phyloP scores from a whole-genome alignment of 2,329 filamentous ascomycete species.

The Hypoxylon sp. region DNA sequence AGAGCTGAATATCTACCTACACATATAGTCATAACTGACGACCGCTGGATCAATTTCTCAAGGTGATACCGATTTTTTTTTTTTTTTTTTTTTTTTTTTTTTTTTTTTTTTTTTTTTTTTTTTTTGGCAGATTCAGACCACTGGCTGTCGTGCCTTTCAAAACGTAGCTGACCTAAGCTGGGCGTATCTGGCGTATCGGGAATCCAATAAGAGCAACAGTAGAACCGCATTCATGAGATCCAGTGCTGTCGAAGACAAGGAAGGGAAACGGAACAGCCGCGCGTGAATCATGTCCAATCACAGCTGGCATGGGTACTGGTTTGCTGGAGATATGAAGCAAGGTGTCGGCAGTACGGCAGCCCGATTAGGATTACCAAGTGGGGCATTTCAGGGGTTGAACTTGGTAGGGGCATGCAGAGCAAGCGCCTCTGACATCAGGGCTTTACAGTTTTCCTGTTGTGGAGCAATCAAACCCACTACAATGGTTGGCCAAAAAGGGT shows the following conservation, averaged over 20 bases:
- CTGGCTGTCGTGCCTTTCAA: conserved; percentile 6
- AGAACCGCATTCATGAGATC: conserved; percentile 7
- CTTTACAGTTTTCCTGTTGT: conserved; percentile 14
- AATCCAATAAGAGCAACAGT: conserved; percentile 11
- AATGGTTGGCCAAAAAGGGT: conserved; percentile 14
- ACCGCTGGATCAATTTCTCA: background rate
- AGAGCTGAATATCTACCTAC: background rate
- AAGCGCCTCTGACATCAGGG: conserved; percentile 42
- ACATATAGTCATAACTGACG: background rate
- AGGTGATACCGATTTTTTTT: background rate
- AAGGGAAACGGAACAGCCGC: conserved; percentile 35
- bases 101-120: too few relatives aligned
- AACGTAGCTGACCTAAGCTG: conserved; percentile 4
- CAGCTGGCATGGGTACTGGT: conserved; percentile 1
- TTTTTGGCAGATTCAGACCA: background rate
- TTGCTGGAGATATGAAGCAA: conserved; percentile 36
- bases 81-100: too few relatives aligned
- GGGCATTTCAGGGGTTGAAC: conserved; percentile 31
- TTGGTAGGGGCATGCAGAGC: conserved; percentile 21
- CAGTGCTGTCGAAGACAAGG: conserved; percentile 9
- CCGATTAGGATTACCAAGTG: conserved; percentile 27
- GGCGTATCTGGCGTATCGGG: conserved; percentile 1
- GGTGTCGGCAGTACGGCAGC: conserved; percentile 10
- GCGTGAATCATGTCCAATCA: conserved; percentile 44
- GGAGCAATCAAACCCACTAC: conserved; percentile 16